These are phyloP conservation scores for Sambucus nigra DNA, from an alignment of 129 eudicot genomes.

Conservation along the genomic window DNA sequence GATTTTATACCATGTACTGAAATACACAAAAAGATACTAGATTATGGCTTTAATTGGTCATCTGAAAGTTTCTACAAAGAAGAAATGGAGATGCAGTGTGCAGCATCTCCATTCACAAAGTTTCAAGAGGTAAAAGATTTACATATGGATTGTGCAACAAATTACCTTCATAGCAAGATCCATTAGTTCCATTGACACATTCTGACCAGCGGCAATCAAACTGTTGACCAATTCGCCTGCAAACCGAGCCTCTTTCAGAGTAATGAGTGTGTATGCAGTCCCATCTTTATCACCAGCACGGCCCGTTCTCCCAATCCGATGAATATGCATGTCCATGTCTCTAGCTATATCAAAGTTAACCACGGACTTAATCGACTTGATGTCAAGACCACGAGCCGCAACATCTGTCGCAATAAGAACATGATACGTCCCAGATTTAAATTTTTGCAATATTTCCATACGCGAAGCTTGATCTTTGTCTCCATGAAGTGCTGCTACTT, in stretches of 20 bases:
- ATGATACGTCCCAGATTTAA: slow-evolving; percentile 74
- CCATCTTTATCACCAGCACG: slow-evolving; percentile 99
- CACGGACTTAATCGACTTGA: slow-evolving; percentile 87
- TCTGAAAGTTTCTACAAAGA: neutral
- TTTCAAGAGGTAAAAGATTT: neutral
- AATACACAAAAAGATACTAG: neutral
- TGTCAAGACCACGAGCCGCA: slow-evolving; percentile 99
- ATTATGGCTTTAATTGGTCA: neutral
- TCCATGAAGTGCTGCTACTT: slow-evolving; percentile 96
- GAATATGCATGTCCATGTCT: slow-evolving; percentile 99
- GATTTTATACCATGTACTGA: neutral
- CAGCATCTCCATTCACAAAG: slow-evolving; percentile 2
- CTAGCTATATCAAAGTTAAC: slow-evolving; percentile 94
- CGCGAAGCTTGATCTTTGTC: slow-evolving; percentile 97
- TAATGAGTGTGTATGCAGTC: slow-evolving; percentile 89
- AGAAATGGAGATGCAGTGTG: neutral
- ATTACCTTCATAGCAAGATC: slow-evolving; percentile 99
- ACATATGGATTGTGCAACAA: neutral
- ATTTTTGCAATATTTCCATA: slow-evolving; percentile 75
- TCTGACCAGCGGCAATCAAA: slow-evolving; percentile 97
- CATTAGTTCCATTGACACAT: slow-evolving; percentile 75
- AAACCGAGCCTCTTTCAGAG: slow-evolving; percentile 90
- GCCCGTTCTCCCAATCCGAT: slow-evolving; percentile 98
- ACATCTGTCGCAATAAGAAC: slow-evolving; percentile 98
- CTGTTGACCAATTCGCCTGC: slow-evolving; percentile 93